These are phyloP conservation scores for Xylariaceae sp. DNA, from an alignment of 2,329 filamentous ascomycete species.

Conservation along the genomic window DNA sequence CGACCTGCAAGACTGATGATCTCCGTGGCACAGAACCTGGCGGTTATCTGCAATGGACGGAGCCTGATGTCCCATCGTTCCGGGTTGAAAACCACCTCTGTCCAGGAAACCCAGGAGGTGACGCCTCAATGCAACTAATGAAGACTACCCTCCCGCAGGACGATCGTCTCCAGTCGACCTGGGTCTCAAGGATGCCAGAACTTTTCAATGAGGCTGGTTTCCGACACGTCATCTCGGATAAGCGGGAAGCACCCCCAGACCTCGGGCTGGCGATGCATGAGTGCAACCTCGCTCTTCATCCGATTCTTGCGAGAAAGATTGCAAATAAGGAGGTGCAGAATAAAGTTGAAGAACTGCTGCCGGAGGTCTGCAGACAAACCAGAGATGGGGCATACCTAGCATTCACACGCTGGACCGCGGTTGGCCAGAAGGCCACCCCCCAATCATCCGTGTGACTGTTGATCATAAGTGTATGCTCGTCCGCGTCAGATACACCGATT, in stretches of 20 bases:
- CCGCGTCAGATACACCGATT: too few species aligned
- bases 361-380: not conserved
- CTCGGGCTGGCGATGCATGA: not conserved
- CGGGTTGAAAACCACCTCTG: conserved; percentile 13
- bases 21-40: conserved; percentile 11
- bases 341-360: not conserved
- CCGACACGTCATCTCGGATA: not conserved
- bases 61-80: conserved; percentile 7
- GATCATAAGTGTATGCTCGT: too few species aligned
- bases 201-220: not conserved
- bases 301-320: not conserved
- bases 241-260: not conserved
- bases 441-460: too few species aligned
- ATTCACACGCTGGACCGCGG: not conserved
- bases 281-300: not conserved
- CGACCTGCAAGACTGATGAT: not conserved
- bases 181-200: not conserved
- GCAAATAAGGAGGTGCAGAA: not conserved
- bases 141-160: not conserved
- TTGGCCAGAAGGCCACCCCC: not conserved
- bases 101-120: not conserved
- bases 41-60: conserved; percentile 18
- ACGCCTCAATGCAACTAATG: not conserved
- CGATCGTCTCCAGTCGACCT: not conserved
- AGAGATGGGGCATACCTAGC: not conserved